These are phyloP conservation scores for Talaromyces trachyspermus DNA, from an alignment of 495 filamentous ascomycete species.

Conservation along the genomic window DNA sequence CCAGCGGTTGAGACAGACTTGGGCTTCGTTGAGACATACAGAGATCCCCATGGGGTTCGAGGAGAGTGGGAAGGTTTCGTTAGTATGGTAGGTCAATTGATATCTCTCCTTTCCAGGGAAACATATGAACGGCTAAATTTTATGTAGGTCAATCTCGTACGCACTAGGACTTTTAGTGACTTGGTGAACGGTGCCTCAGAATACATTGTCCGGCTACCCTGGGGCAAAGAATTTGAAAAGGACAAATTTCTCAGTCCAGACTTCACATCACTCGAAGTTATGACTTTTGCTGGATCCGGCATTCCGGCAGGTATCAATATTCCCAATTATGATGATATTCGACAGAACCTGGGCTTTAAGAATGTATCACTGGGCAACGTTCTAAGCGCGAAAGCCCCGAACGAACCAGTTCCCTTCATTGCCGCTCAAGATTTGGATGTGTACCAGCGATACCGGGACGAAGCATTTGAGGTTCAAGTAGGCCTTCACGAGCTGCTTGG, in stretches of 20 bases:
- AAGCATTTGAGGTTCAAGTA: constrained; percentile 90
- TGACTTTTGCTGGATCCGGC: constrained; percentile 68
- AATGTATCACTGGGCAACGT: constrained; percentile 93
- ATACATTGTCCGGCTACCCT: constrained; percentile 84
- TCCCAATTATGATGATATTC: constrained; percentile 92
- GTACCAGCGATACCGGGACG: constrained; percentile 73
- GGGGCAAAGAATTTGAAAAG: constrained; percentile 86
- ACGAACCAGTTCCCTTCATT: constrained; percentile 89
- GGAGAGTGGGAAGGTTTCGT: constrained; percentile 98
- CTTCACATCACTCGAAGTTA: constrained; percentile 79
- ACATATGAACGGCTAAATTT: no score
- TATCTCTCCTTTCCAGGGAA: background rate
- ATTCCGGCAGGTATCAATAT: constrained; percentile 76
- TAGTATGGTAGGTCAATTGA: constrained; percentile 51
- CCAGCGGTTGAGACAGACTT: constrained; percentile 87
- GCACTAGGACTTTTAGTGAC: constrained; percentile 80
- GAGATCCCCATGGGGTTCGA: constrained; percentile 84
- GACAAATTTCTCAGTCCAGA: constrained; percentile 90
- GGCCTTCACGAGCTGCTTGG: constrained; percentile 93
- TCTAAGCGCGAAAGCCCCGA: constrained; percentile 77
- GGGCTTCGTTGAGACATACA: constrained; percentile 94
- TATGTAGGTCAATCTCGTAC: constrained; percentile 65
- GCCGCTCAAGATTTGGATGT: constrained; percentile 60
- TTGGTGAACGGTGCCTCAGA: constrained; percentile 72
- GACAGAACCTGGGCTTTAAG: constrained; percentile 94